Base-by-base conservation (phyloP, 2,329 filamentous ascomycete genomes). In the Pestalotiopsis sp. region DNA sequence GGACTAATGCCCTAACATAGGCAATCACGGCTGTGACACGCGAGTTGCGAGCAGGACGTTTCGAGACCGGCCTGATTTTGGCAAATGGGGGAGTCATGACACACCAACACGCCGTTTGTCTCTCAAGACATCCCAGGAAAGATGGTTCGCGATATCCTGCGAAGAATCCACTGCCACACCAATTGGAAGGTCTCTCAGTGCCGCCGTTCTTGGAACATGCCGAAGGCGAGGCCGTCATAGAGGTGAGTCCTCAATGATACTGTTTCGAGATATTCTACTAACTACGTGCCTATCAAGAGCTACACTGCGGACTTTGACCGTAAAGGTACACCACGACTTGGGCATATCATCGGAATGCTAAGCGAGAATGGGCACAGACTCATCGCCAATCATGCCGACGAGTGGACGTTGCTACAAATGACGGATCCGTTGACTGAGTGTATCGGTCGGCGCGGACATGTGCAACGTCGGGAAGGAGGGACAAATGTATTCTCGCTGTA, bases 1-100 rank as follows among this genome's bases (percentile, higher is more conserved):
- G 3, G 4, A 26, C 24, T 62, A 17, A 62, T 20, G 6, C 22
- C 2, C 20, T 52, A 9, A 5, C 14, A 3, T 40, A 62, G 59
- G 59, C 59, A n/a, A 17, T 62, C 14, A 62, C 59, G n/a, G 59
- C 24, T 5, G 24, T 62, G 59, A 40, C 59, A 4, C 26, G 59
- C 11, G 26, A 62, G 6, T 5, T 62, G n/a, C 26, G 59, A 22
- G 9, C n/a, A 22, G 59, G 81, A 0, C 81, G 79, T 26, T 80
- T 80, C 1, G 79, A 76, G 3, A 85, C 81, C 14, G 89, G 88
- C 1, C 75, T 92, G 0, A 79, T 92, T 3, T 82, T 92, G 14
- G 89, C 89, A 1, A 92, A 92, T 72, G 89, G 90, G 0, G 90
- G 90, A 0, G 82, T 88, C 38, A 70, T 90, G n/a, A 89, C 87